phyloP scores from a whole-genome alignment of 1,284 basidiomycete genomes.

The Peniophora sp. region DNA sequence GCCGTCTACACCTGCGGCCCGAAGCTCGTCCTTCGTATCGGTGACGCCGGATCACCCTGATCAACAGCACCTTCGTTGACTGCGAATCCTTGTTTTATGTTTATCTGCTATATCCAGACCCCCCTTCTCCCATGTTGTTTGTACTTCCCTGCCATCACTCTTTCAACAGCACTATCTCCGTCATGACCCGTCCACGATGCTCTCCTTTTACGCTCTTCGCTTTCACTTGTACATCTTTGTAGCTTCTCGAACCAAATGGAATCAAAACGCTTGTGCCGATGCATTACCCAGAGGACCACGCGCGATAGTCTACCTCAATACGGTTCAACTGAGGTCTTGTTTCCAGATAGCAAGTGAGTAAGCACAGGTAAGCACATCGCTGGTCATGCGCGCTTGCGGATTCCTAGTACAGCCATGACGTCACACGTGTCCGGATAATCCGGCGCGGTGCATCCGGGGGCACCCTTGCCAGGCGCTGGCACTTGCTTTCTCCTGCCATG shows the following conservation, averaged over 20 bases:
- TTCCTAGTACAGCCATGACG: too few species aligned
- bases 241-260: neutral
- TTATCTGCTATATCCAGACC: neutral
- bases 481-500: too few species aligned
- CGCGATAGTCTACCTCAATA: too few species aligned
- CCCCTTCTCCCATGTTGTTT: neutral
- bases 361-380: too few species aligned
- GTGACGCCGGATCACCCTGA: neutral
- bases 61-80: neutral
- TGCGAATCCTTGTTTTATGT: neutral
- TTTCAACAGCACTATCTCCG: neutral
- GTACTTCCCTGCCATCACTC: neutral
- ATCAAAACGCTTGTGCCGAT: neutral
- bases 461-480: too few species aligned
- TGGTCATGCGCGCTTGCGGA: too few species aligned
- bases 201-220: neutral
- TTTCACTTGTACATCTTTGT: neutral
- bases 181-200: neutral
- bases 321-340: neutral
- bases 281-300: neutral
- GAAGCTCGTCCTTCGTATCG: constrained; percentile 23
- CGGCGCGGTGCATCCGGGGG: too few species aligned
- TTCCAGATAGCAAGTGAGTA: neutral
- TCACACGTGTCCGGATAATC: too few species aligned
- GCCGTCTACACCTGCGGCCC: constrained; percentile 21